Conservation (phyloP, 441 rosid species). For the Corymbia calophylla region DNA sequence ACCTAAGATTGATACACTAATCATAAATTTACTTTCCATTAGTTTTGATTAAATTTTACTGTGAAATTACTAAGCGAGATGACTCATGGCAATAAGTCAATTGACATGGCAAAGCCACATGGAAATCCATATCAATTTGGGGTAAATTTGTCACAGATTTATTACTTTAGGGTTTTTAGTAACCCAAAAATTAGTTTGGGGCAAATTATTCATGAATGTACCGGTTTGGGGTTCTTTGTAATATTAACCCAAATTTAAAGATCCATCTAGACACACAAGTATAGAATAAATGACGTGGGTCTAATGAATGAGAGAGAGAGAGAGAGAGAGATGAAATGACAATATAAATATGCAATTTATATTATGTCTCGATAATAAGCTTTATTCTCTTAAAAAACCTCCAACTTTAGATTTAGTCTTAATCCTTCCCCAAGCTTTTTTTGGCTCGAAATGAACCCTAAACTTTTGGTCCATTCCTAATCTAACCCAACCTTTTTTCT, state of each 20-base stretch:
- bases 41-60: not conserved
- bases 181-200: not conserved
- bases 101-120: too few species aligned
- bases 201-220: too few species aligned
- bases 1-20: not conserved
- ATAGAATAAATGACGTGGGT: not conserved
- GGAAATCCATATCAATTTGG: not conserved
- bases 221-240: not conserved
- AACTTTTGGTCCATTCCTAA: too few species aligned
- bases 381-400: too few species aligned
- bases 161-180: not conserved
- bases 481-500: too few species aligned
- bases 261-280: not conserved
- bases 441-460: too few species aligned
- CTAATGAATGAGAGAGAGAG: not conserved
- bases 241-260: not conserved
- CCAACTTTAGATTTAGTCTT: too few species aligned
- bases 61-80: not conserved
- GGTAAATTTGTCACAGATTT: not conserved
- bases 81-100: not conserved
- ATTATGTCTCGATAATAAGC: not conserved
- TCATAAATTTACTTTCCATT: too few species aligned
- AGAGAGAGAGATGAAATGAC: not conserved
- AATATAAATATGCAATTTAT: not conserved
- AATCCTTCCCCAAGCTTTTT: too few species aligned